These are phyloP conservation scores for Aegilops umbellulata DNA, from an alignment of 176 grass and related monocot species.

Conservation along the genomic window DNA sequence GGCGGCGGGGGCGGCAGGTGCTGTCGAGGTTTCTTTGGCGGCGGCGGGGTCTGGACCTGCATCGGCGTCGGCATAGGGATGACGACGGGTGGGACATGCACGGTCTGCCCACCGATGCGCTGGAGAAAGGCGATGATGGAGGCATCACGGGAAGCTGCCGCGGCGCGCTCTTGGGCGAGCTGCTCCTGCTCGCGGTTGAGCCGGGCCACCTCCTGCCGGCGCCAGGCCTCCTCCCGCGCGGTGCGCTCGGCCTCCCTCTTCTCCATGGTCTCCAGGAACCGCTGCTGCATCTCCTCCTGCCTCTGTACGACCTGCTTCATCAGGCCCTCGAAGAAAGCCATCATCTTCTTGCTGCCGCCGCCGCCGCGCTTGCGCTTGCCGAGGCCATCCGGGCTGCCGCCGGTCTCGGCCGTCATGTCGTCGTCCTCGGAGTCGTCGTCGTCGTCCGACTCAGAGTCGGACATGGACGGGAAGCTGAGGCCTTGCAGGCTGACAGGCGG, in stretches of 20 bases:
- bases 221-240: constrained; percentile 84
- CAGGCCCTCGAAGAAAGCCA: constrained; percentile 81
- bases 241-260: constrained; percentile 80
- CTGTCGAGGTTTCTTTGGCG: constrained; percentile 32
- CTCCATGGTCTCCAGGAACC: constrained; percentile 86
- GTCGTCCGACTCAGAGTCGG: constrained; percentile 67
- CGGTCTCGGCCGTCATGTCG: constrained; percentile 61
- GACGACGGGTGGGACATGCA: constrained; percentile 26
- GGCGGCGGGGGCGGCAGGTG: background rate
- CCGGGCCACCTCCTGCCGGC: constrained; percentile 81
- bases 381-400: constrained; percentile 40
- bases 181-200: constrained; percentile 85
- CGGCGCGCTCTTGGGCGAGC: constrained; percentile 73
- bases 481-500: constrained; percentile 48
- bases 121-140: constrained; percentile 82
- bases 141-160: constrained; percentile 71
- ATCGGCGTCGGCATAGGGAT: constrained; percentile 2
- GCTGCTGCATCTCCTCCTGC: constrained; percentile 85
- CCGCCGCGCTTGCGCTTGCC: constrained; percentile 55
- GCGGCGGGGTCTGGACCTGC: constrained; percentile 20
- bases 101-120: constrained; percentile 61
- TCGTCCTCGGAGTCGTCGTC: constrained; percentile 56
- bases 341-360: constrained; percentile 59
- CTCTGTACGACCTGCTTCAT: constrained; percentile 73
- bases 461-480: constrained; percentile 71